phyloP scores from a whole-genome alignment of 139 green algal species.

The Chlamydomonas schloesseri region DNA sequence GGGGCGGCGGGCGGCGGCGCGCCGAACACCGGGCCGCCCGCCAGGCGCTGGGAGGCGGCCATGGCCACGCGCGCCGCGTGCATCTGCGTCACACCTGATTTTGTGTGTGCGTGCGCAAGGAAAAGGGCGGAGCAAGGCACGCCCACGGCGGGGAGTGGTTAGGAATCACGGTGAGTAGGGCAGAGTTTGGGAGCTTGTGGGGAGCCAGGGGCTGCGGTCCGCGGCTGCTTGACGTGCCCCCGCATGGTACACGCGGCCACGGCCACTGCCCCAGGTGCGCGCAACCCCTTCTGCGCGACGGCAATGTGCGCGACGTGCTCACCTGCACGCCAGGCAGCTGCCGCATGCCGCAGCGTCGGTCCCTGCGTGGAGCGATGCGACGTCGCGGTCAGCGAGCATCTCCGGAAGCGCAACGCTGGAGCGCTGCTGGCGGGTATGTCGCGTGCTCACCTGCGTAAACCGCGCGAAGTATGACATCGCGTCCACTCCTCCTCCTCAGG shows the following conservation, averaged over 20 bases:
- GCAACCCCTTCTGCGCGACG: too few relatives aligned
- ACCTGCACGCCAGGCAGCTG: slow-evolving; percentile 32
- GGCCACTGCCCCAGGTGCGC: too few relatives aligned
- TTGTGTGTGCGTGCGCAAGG: neutral
- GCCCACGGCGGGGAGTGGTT: too few relatives aligned
- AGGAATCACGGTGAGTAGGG: too few relatives aligned
- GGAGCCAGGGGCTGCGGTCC: too few relatives aligned
- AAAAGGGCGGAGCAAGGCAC: neutral
- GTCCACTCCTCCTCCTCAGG: neutral
- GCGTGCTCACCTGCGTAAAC: slow-evolving; percentile 4
- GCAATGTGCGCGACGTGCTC: neutral
- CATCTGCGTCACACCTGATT: slow-evolving; percentile 26
- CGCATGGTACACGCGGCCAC: too few relatives aligned
- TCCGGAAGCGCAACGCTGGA: neutral
- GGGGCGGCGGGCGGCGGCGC: neutral
- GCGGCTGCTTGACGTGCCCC: too few relatives aligned
- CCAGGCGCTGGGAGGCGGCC: slow-evolving; percentile 18
- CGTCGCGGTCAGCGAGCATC: neutral
- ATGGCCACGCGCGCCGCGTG: slow-evolving; percentile 16
- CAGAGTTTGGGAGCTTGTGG: too few relatives aligned
- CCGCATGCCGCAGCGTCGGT: slow-evolving; percentile 25
- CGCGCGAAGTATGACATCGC: slow-evolving; percentile 30
- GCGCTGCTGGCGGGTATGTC: neutral
- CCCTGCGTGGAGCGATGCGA: neutral
- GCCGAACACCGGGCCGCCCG: neutral